Evolutionary conservation across 2,329 filamentous ascomycete species (phyloP), one percentile per base, ranked within the genome.

Genomic region (Cordyceps farinosa): DNA sequence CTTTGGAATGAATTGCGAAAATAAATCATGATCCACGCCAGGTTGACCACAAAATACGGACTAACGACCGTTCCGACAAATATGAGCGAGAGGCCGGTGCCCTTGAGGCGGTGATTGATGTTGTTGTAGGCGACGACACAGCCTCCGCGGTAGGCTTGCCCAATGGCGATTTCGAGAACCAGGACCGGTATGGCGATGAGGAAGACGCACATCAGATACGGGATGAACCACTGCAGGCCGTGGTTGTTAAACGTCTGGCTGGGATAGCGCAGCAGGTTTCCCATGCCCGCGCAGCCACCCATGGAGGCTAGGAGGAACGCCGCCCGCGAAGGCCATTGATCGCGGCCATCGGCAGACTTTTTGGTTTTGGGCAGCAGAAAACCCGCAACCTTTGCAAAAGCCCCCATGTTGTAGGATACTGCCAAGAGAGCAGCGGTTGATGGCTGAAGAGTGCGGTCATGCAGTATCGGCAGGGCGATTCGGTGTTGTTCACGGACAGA

Each of bases 111-210:
- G 58, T 77, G 72, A 67, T 84, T 78, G 64, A 86, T 74, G 66
- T 80, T 83, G 73, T 82, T 80, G 69, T 78, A 84, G 5, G 83
- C 82, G 60, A 85, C 80, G 45, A 84, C 80, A 3, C 78, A 80
- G 13, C 83, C 83, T 45, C 81, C 82, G 13, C 82, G 81, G 68
- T 85, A 84, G 5, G 83, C 82, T 67, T 85, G 90, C 53, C 91
- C 91, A 59, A 90, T 91, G 60, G 89, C 89, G 57, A 86, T 83
- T 69, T 86, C 84, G 29, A 85, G 78, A 13, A 85, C 78, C 44
- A 86, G 76, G 0, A 80, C 77, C 0, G 83, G 84, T 51, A 86
- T 85, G 44, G 83, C 83, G 63, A 86, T 78, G 11, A 85, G 71
- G 63, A 84, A 81, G 17, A 86, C 77, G 6, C 81, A 80, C 62